Evolutionary conservation across 1,139 yeast genomes (phyloP).

Genomic region (Candida buenavistaensis): DNA sequence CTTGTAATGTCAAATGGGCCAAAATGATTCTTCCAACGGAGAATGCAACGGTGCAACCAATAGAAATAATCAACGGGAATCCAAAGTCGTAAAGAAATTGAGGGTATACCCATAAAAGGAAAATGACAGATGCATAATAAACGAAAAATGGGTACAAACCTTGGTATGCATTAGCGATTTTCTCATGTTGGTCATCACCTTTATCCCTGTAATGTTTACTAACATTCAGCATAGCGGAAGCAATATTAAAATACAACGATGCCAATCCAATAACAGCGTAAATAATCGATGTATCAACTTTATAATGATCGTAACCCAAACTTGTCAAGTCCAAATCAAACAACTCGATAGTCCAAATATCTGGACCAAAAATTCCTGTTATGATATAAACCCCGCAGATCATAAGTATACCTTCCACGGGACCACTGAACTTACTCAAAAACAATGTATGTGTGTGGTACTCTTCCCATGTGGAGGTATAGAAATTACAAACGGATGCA

Average conservation of each 20-base stretch:
- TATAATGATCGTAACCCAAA: constrained; percentile 26
- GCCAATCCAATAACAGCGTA: constrained; percentile 52
- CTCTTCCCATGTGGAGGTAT: constrained; percentile 94
- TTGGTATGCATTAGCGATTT: constrained; percentile 47
- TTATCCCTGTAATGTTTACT: constrained; percentile 44
- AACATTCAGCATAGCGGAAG: constrained; percentile 74
- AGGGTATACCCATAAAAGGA: constrained; percentile 49
- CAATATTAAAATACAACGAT: constrained; percentile 68
- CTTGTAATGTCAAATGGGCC: constrained; percentile 80
- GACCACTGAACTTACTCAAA: constrained; percentile 83
- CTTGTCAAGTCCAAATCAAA: constrained; percentile 35
- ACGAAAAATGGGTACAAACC: constrained; percentile 73
- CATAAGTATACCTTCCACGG: constrained; percentile 89
- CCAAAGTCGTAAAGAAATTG: constrained; percentile 49
- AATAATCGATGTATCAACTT: constrained; percentile 38
- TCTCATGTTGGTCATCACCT: constrained; percentile 19
- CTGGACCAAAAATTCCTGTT: constrained; percentile 73
- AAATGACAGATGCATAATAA: constrained; percentile 58
- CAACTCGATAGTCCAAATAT: constrained; percentile 54
- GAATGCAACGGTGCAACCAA: constrained; percentile 79
- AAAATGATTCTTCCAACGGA: constrained; percentile 87
- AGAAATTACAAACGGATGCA: constrained; percentile 77
- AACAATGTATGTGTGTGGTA: constrained; percentile 85
- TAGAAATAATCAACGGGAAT: constrained; percentile 63
- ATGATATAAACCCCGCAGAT: constrained; percentile 53